Evolutionary conservation across 2,329 filamentous ascomycete species (phyloP).

Genomic region (Cladosporium sp.): DNA sequence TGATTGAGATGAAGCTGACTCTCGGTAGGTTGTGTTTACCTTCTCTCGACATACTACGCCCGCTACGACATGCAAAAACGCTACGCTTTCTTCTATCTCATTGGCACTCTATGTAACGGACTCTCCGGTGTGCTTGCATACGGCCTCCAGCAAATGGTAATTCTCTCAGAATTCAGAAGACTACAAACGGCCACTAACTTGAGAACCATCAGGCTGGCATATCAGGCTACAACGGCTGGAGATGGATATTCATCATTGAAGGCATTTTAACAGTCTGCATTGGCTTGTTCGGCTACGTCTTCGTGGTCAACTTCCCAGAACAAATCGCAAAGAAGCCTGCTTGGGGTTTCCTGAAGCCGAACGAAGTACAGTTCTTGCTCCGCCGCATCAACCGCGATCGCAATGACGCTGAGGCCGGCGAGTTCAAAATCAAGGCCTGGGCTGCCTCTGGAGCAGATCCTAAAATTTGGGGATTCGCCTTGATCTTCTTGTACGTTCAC

Average conservation of each 20-base stretch:
- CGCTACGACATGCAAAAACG: slow-evolving; percentile 15
- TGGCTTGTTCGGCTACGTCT: slow-evolving; percentile 13
- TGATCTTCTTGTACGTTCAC: slow-evolving; percentile 43
- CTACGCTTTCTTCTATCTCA: slow-evolving; percentile 50
- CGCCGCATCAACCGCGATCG: slow-evolving; percentile 19
- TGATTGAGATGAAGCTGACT: slow-evolving; percentile 21
- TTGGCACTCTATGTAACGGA: slow-evolving; percentile 50
- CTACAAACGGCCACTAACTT: background rate
- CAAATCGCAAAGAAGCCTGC: slow-evolving; percentile 33
- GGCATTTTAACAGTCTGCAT: slow-evolving; percentile 19
- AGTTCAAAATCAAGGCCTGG: slow-evolving; percentile 42
- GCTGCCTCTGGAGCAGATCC: slow-evolving; percentile 48
- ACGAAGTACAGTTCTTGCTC: slow-evolving; percentile 20
- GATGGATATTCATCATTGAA: slow-evolving; percentile 50
- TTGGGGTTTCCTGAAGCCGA: slow-evolving; percentile 40
- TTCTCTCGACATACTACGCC: slow-evolving; percentile 61
- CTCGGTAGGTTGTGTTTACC: slow-evolving; percentile 56
- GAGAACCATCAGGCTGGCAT: slow-evolving; percentile 22
- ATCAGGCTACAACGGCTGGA: slow-evolving; percentile 37
- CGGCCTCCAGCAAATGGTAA: slow-evolving; percentile 38
- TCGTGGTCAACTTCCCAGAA: slow-evolving; percentile 22
- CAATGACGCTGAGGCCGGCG: slow-evolving; percentile 15
- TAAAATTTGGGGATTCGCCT: slow-evolving; percentile 56
- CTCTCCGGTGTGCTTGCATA: slow-evolving; percentile 47
- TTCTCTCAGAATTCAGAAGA: background rate